Base-by-base conservation (phyloP, 2,329 filamentous ascomycete genomes). In the Trichoderma sp. region DNA sequence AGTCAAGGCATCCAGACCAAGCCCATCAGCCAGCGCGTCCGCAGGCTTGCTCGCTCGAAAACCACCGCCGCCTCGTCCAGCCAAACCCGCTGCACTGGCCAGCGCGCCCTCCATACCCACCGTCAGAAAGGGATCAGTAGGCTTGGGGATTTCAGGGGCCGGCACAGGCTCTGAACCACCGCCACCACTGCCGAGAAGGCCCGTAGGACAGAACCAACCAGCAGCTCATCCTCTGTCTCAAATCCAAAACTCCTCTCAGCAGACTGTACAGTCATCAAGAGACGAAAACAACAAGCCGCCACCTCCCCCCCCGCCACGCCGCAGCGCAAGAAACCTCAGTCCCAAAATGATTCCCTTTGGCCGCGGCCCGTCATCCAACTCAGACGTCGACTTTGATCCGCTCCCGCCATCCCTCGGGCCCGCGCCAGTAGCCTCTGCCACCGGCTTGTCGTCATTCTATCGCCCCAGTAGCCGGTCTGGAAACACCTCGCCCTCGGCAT, bases 21-120 rank as follows among this genome's bases (percentile, higher is more conserved):
- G 58, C 5, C 72, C 72, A 52, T 67, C 34, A 28, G 69, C 71
- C 64, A 79, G 75, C 71, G 72, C 78, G 32, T 34, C 32, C 49
- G 63, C 74, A 3, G 79, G 81, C 49, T 71, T 78, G 10, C 74
- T 75, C 0, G 71, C 71, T 18, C 76, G 78, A 7, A 76, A 76
- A 34, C 79, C 78, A 51, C 75, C 84, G 5, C 87, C 87, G 0
- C 87, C 86, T 10, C 83, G 85, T 14, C 89, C 89, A 0, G 78
- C 77, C 4, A 91, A 91, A 75, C 89, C 89, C 0, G 75, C 80
- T 0, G 83, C 87, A 1, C 77, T 91, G 30, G 81, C 86, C 69
- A 83, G 85, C 71, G 71, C 77, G 3, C 78, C 79, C 0, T 81
- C 82, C 1, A 72, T 79, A 18, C 67, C 72, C 0, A 74, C 74